Evolutionary conservation across 2,329 filamentous ascomycete species (phyloP).

Genomic region (Calonectria montana): DNA sequence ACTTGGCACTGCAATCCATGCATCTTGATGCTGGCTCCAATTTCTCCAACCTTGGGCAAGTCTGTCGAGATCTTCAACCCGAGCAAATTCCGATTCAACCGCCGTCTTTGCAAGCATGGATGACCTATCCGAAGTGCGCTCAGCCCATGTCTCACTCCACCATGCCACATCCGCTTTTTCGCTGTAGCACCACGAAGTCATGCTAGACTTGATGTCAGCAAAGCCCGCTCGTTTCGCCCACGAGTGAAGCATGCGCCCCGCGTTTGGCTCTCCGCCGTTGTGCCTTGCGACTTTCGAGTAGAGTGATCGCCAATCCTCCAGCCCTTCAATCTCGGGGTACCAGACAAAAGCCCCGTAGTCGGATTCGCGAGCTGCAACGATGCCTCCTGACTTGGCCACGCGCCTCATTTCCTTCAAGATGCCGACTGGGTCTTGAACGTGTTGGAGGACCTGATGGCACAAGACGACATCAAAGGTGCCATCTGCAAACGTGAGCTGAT

Average conservation of each 20-base stretch:
- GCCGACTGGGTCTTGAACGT: not conserved
- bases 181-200: conserved; percentile 6
- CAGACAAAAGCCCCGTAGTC: not conserved
- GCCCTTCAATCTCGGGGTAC: not conserved
- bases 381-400: not conserved
- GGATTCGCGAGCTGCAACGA: conserved; percentile 9
- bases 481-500: not conserved
- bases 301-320: conserved; percentile 3
- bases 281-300: not conserved
- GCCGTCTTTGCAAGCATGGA: not conserved
- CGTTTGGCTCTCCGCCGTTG: conserved; percentile 4
- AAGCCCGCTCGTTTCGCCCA: conserved; percentile 1
- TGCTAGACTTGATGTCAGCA: not conserved
- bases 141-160: conserved; percentile 7
- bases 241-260: not conserved
- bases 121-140: not conserved
- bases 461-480: not conserved
- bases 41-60: not conserved
- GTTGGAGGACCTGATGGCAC: conserved; percentile 8
- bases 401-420: conserved; percentile 10
- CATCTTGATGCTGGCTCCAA: not conserved
- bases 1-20: conserved; percentile 1
- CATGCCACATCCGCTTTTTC: not conserved
- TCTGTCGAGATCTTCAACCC: not conserved
- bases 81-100: not conserved